Percentiles rank a stretch among this genome's conserved stretches.
Conservation (phyloP, 805 yeast genomes). For the Starmerella kuoi region DNA sequence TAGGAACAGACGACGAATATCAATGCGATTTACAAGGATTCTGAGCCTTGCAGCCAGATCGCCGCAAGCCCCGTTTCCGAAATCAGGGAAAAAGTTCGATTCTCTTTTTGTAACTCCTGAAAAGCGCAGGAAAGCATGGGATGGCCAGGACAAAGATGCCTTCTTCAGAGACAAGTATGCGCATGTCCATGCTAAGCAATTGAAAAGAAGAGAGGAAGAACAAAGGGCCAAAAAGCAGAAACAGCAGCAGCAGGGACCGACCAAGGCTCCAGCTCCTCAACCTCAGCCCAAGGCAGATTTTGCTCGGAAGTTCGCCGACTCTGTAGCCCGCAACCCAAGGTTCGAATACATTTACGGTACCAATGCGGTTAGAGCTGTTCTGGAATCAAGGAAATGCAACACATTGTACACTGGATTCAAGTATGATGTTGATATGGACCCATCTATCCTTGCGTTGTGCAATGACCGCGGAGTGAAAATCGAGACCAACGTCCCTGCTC, state of each 20-base stretch:
- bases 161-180: constrained; percentile 54
- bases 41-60: background rate
- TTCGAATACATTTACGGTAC: constrained; percentile 67
- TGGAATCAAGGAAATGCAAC: constrained; percentile 44
- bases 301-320: constrained; percentile 7
- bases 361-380: constrained; percentile 60
- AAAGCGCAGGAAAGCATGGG: constrained; percentile 50
- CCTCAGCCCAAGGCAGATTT: constrained; percentile 15
- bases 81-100: constrained; percentile 16
- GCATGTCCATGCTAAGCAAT: constrained; percentile 48
- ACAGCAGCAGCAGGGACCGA: constrained; percentile 13
- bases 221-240: constrained; percentile 19
- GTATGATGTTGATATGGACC: constrained; percentile 27
- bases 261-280: background rate
- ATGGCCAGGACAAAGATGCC: constrained; percentile 48
- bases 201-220: constrained; percentile 21
- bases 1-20: background rate
- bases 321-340: constrained; percentile 31
- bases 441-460: constrained; percentile 39
- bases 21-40: background rate
- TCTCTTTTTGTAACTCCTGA: constrained; percentile 19
- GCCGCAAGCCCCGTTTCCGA: constrained; percentile 17
- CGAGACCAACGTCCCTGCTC: constrained; percentile 32
- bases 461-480: constrained; percentile 33
- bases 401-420: constrained; percentile 38